Base-by-base conservation (phyloP, 2,329 filamentous ascomycete species). In the Sclerotinia subarctica region DNA sequence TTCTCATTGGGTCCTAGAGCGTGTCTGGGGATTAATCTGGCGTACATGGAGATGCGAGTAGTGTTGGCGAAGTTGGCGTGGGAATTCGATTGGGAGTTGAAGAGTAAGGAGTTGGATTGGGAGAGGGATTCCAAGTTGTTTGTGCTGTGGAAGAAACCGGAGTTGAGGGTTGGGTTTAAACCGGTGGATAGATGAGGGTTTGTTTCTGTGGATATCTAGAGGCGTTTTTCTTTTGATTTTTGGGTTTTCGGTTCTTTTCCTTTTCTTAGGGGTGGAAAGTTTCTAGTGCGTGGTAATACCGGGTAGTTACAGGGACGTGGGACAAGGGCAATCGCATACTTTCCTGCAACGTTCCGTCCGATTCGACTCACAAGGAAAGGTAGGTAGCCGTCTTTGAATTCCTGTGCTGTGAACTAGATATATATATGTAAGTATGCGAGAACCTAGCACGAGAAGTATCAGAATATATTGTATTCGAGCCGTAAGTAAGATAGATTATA, bases 51-150 rank as follows among this genome's bases (percentile, higher is more conserved):
- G n/a, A 58, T 66, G 53, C 26, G 67, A 13, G 21, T 68, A 0
- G 46, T 68, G 24, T 35, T 68, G 42, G 62, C 67, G 11, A 68
- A 46, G 17, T 52, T 68, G 24, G 15, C 35, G 13, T 64, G 59
- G 42, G 60, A 57, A 17, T 68, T 68, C 26, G 66, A 68, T 19
- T 64, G 59, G 60, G 38, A 53, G n/a, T 56, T 67, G 29, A 26
- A 60, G 6, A 64, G 13, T 15, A 47, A 3, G 51, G 66, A 67
- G 6, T 38, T 67, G 42, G 26, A 42, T 24, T 64, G 66, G 66
- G 52, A 42, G 2, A 56, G 66, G 26, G 66, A 68, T 54, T 56
- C 51, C 0, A 68, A 42, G 19, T 35, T 64, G 32, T 21, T 49
- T 15, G 51, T 47, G 15, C 13, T 66, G 35, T 69, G 64, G 67